Evolutionary conservation across 257 asterid species (phyloP).

Genomic region (Dorcoceras hygrometricum): DNA sequence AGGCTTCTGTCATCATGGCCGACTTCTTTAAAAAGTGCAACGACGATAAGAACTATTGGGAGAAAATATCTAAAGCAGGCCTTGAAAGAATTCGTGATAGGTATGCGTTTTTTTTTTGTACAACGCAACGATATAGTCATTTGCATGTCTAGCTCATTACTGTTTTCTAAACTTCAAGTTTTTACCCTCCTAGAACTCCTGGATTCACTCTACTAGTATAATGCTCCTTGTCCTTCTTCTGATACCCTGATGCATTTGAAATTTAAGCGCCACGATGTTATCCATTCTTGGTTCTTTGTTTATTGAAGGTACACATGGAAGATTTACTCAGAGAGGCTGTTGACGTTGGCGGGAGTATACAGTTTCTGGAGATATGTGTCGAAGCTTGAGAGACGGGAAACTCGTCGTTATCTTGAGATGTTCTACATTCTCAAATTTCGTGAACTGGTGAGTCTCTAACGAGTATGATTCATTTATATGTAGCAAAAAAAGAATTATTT

Average conservation of each 20-base stretch:
- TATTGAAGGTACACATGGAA: slow-evolving; percentile 83
- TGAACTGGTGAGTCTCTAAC: slow-evolving; percentile 53
- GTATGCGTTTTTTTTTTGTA: slow-evolving; percentile 23
- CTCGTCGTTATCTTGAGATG: slow-evolving; percentile 92
- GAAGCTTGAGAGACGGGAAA: slow-evolving; percentile 86
- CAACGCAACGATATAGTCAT: neutral
- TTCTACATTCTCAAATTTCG: slow-evolving; percentile 94
- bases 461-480: neutral
- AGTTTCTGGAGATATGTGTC: slow-evolving; percentile 95
- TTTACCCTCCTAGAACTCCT: neutral
- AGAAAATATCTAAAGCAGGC: slow-evolving; percentile 50
- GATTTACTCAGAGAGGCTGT: slow-evolving; percentile 86
- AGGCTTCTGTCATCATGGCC: slow-evolving; percentile 54
- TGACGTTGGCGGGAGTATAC: slow-evolving; percentile 89
- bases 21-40: slow-evolving; percentile 70
- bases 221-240: neutral
- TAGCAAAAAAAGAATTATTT: neutral
- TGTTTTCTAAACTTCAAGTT: too few relatives aligned
- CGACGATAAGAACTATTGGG: slow-evolving; percentile 70
- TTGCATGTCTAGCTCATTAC: neutral
- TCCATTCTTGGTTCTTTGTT: neutral
- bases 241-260: neutral
- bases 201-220: neutral
- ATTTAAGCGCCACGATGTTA: neutral
- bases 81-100: slow-evolving; percentile 63